Evolutionary conservation across 495 filamentous ascomycete genomes (phyloP).

Genomic region (Podospora pseudocomata): DNA sequence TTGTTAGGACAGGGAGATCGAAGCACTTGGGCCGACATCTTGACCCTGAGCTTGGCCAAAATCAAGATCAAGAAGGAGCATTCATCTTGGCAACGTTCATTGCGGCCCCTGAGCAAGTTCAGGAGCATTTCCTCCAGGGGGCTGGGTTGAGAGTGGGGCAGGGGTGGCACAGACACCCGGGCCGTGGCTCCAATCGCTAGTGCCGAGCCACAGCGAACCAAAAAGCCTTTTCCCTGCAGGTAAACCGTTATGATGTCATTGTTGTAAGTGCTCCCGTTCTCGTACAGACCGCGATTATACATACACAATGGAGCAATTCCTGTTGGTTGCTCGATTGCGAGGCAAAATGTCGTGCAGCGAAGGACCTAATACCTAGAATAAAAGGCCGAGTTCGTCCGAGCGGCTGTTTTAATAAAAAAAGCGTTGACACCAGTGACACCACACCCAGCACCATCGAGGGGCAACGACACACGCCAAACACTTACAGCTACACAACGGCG

Average conservation of each 20-base stretch:
- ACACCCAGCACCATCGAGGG: neutral
- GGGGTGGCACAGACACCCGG: neutral
- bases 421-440: neutral
- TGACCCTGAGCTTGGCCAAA: neutral
- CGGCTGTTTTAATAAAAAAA: neutral
- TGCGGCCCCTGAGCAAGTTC: neutral
- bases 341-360: neutral
- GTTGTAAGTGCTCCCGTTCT: neutral
- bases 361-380: neutral
- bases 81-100: neutral
- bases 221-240: neutral
- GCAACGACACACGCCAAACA: neutral
- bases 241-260: neutral
- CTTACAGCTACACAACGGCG: neutral
- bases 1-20: neutral
- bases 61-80: neutral
- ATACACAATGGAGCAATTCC: neutral
- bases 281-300: neutral
- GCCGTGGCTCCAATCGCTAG: neutral
- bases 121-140: neutral
- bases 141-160: neutral
- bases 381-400: neutral
- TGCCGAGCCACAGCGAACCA: neutral
- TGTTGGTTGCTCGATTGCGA: neutral
- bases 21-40: neutral